Evolutionary conservation across 768 basidiomycete genomes (phyloP), one percentile per base, ranked within the genome.

Genomic region (Amanita exitialis): DNA sequence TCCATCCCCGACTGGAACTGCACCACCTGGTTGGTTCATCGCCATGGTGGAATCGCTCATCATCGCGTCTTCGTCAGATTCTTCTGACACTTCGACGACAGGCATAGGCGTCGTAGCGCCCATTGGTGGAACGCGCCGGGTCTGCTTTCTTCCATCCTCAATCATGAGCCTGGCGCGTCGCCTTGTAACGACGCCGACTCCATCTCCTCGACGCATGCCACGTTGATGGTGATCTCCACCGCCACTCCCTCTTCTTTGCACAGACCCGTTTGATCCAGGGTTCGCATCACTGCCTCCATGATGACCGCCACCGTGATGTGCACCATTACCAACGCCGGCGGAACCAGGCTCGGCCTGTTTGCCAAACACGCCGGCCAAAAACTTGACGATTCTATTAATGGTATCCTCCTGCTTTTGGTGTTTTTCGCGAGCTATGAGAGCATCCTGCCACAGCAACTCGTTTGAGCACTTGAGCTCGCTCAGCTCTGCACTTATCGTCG

Each of bases 381-480:
- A 98, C 54, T 91, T 87, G 56, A 99, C 77, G 54, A 99, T 98
- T 50, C 90, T 73, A 60, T 96, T 92, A 63, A 98, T 92, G 18
- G 92, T 96, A 64, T 98, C 93, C 61, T 96, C 87, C 57, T 97
- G 93, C 61, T 90, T 93, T 63, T 91, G 83, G 61, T 95, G 84
- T 51, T 82, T 77, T 56, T 84, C 80, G 13, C 92, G 73, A 1
- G 90, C 79, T 28, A 78, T 70, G 57, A 91, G 66, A 1, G 91
- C 83, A 61, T 98, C 93, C 62, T 90, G 82, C 95, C 95, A 99
- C n/a, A 98, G 67, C 18, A 83, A 70, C 56, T 92, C 82, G 61
- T 97, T 97, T 2, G 83, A 86, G 51, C 76, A 74, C 67, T 95
- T 93, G 42, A 98, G 71, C 23, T 91, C 87, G 59, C 86, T 88